Evolutionary conservation across 257 asterid genomes (phyloP).

Genomic region (Solanum lignicaule): DNA sequence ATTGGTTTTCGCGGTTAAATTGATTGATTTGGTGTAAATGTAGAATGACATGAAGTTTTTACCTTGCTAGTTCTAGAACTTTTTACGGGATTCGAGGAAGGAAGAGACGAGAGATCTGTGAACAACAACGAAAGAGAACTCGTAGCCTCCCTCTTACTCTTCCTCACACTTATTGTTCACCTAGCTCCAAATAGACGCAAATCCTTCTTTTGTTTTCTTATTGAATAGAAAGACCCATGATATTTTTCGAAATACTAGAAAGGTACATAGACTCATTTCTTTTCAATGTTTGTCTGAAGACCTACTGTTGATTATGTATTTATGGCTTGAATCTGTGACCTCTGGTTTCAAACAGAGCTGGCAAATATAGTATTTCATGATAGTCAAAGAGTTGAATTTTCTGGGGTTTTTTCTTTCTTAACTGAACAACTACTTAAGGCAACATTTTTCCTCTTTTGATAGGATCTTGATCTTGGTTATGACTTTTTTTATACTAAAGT

Average conservation of each 20-base stretch:
- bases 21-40: not conserved
- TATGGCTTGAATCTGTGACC: too few species aligned
- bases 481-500: not conserved
- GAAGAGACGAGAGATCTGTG: not conserved
- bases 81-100: not conserved
- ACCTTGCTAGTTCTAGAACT: not conserved
- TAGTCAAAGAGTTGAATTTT: not conserved
- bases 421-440: conserved; percentile 6
- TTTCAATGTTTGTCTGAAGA: not conserved
- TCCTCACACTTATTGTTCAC: not conserved
- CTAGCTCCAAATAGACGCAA: not conserved
- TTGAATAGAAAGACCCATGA: not conserved
- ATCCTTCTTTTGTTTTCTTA: not conserved
- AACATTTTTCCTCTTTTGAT: not conserved
- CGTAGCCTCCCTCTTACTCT: not conserved
- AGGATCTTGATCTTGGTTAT: not conserved
- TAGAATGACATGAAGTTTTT: not conserved
- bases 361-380: not conserved
- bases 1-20: not conserved
- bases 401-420: not conserved
- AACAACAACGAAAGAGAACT: not conserved
- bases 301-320: too few species aligned
- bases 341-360: not conserved
- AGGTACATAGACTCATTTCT: not conserved
- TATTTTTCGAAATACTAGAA: not conserved